Conservation (phyloP, 768 basidiomycete species). For the Wakefieldia striispora region DNA sequence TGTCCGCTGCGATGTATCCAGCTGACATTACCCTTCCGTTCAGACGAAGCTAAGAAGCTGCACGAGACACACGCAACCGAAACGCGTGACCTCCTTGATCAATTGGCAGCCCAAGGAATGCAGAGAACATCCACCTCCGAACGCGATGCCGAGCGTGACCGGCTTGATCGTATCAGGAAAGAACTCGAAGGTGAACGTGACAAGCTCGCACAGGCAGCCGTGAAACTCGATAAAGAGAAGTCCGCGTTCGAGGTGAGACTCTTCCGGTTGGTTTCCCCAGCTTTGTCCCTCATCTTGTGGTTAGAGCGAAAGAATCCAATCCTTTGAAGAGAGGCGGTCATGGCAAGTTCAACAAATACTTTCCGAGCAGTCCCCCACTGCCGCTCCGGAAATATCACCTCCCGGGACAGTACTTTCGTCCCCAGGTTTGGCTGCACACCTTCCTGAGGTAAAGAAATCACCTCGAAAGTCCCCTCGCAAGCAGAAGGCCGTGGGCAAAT, state of each 20-base stretch:
- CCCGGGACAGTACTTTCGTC: slow-evolving; percentile 8
- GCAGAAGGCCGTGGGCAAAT: slow-evolving; percentile 47
- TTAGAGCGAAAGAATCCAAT: slow-evolving; percentile 59
- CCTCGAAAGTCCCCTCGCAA: slow-evolving; percentile 46
- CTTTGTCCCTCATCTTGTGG: slow-evolving; percentile 1
- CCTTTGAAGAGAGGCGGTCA: slow-evolving; percentile 69
- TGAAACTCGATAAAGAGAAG: slow-evolving; percentile 63
- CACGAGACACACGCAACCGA: slow-evolving; percentile 41
- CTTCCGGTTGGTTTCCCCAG: not conserved
- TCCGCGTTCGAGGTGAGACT: slow-evolving; percentile 59
- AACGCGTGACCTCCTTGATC: slow-evolving; percentile 54
- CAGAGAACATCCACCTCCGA: slow-evolving; percentile 39
- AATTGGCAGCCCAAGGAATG: slow-evolving; percentile 44
- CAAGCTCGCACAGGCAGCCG: slow-evolving; percentile 61
- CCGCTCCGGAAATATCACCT: slow-evolving; percentile 23
- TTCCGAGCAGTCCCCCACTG: slow-evolving; percentile 50
- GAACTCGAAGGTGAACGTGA: slow-evolving; percentile 66
- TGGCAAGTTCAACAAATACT: slow-evolving; percentile 69
- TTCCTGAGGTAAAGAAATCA: slow-evolving; percentile 37
- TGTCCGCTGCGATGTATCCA: not conserved
- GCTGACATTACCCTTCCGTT: slow-evolving; percentile 8
- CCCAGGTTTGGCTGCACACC: slow-evolving; percentile 22
- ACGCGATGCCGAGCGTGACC: slow-evolving; percentile 52
- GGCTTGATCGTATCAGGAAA: slow-evolving; percentile 48
- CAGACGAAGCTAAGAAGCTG: slow-evolving; percentile 50